Percentiles rank a stretch among this genome's conserved stretches.
Conservation (phyloP, 2,329 filamentous ascomycete species). For the Venturia effusa region DNA sequence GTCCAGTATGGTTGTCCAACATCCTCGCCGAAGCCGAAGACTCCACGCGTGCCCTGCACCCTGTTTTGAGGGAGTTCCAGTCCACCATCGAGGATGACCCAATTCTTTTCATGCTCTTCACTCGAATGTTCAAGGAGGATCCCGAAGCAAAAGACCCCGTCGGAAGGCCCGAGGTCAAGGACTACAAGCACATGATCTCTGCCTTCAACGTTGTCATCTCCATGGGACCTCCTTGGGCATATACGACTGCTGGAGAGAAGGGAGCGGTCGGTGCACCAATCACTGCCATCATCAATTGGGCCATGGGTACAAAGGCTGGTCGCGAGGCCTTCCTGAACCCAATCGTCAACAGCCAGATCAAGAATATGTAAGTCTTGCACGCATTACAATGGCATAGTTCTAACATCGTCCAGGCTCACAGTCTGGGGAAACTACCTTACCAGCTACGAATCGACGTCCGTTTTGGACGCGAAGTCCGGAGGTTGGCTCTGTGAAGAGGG, state of each 20-base stretch:
- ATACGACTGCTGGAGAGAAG: background rate
- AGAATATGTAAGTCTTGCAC: background rate
- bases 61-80: constrained; percentile 54
- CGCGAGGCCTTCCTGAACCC: background rate
- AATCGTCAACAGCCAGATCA: background rate
- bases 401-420: background rate
- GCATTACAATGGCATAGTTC: background rate
- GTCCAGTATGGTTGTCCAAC: background rate
- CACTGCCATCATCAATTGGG: background rate
- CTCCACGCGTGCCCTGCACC: constrained; percentile 18
- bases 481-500: background rate
- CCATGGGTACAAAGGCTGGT: background rate
- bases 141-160: constrained; percentile 52
- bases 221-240: background rate
- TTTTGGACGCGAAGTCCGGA: background rate
- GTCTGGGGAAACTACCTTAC: background rate
- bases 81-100: constrained; percentile 53
- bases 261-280: background rate
- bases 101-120: constrained; percentile 56
- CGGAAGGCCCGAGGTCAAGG: constrained; percentile 46
- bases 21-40: background rate
- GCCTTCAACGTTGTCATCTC: background rate
- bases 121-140: constrained; percentile 58
- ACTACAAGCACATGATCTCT: background rate
- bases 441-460: background rate